A percentile compares a stretch with the other conserved stretches of the same genome.
Conservation (phyloP, 2,329 filamentous ascomycete species). For the Fusarium sp. region DNA sequence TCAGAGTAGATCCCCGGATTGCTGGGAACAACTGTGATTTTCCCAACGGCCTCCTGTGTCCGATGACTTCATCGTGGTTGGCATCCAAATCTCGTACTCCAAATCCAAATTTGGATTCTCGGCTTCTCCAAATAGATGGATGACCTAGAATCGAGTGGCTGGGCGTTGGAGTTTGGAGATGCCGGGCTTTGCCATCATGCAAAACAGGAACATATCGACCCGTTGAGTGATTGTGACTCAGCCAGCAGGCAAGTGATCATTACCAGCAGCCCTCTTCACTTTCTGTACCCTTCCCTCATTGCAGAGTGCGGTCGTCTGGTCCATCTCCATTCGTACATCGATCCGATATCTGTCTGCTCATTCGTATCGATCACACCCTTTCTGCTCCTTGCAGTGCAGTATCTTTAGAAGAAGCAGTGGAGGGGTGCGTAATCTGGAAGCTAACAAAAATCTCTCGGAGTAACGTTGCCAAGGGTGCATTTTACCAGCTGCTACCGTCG, state of each 20-base stretch:
- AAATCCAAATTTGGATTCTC: conserved; percentile 16
- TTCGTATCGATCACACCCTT: conserved; percentile 39
- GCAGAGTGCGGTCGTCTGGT: conserved; percentile 15
- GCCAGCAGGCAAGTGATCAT: conserved; percentile 28
- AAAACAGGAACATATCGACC: conserved; percentile 17
- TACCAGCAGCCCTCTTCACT: conserved; percentile 18
- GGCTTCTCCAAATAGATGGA: conserved; percentile 36
- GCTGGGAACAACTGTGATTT: conserved; percentile 30
- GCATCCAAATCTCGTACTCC: conserved; percentile 15
- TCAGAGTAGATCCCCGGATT: conserved; percentile 34
- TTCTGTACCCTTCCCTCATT: conserved; percentile 23
- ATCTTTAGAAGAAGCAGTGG: conserved; percentile 10
- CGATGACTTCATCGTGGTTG: conserved; percentile 41
- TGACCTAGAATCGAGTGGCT: conserved; percentile 19
- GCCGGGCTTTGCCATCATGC: conserved; percentile 1
- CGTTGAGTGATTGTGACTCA: conserved; percentile 38
- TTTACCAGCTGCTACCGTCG: conserved; percentile 15
- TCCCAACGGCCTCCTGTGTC: conserved; percentile 18
- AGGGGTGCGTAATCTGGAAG: conserved; percentile 19
- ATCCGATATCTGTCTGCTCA: conserved; percentile 20
- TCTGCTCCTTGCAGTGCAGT: conserved; percentile 6
- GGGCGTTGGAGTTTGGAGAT: conserved; percentile 21
- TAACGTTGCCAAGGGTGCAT: conserved; percentile 43
- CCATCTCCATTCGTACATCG: conserved; percentile 12
- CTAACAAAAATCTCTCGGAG: conserved; percentile 17